Evolutionary conservation across 2,329 filamentous ascomycete species (phyloP), one percentile per base, ranked within the genome.

Genomic region (Grosmannia penicillata): DNA sequence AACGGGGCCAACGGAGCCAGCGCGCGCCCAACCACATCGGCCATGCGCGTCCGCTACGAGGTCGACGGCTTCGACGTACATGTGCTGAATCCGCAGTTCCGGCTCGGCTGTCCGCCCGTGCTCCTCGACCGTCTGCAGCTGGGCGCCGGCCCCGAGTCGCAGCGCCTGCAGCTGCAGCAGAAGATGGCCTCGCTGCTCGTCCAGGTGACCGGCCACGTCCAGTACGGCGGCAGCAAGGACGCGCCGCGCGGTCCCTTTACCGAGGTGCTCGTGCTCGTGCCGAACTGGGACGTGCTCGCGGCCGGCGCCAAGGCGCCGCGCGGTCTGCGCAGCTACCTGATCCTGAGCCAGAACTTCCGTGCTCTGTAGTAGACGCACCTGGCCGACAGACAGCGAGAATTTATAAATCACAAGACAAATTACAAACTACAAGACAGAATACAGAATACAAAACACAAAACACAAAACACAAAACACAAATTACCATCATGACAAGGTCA

Each of bases 251-350:
- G 75, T 47, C 75, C 73, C 26, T 93, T 93, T 55, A 80, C 75
- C 50, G 86, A 94, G 56, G 78, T 71, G 1, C 79, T 93, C 53
- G 71, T 93, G 19, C 63, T 94, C 39, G 81, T 89, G 27, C 84
- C 86, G 8, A 83, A 84, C 58, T 70, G 75, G 71, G 71, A 77
- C 46, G 46, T 38, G 4, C 24, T 46, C 10, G 58, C 65, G 0
- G 62, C 68, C 47, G 62, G 59, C 5, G 60, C 60, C 39, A 74
- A 72, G 45, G 66, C 70, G 26, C 56, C 66, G 3, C 66, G 68
- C 42, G 65, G 65, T 2, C 50, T 65, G 38, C 70, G 67, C 51
- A 64, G 66, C 47, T 82, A 76, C 68, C 57, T 85, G 40, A 72
- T 84, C 48, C 67, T 76, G 52, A 82, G 75, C 44, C 80, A 86